A percentile compares a stretch with the other conserved stretches of the same genome.
These are phyloP conservation scores for Verticillium nonalfalfae DNA, from an alignment of 2,329 filamentous ascomycete species.

Conservation along the genomic window DNA sequence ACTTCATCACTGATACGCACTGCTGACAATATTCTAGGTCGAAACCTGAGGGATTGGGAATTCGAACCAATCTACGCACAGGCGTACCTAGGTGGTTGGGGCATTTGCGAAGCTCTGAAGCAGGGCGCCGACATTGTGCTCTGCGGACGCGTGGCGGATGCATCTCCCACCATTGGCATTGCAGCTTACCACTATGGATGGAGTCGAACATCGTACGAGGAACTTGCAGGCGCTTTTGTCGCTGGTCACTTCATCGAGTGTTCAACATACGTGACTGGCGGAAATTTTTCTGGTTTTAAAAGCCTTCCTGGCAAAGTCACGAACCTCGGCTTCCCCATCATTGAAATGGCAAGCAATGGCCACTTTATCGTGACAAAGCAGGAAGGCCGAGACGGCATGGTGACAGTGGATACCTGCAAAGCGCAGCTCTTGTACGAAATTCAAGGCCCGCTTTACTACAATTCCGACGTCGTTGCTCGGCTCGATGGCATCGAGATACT, in stretches of 20 bases:
- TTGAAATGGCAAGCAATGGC: slow-evolving; percentile 37
- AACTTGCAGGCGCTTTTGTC: slow-evolving; percentile 37
- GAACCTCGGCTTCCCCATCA: slow-evolving; percentile 41
- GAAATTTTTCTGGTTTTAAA: slow-evolving; percentile 43
- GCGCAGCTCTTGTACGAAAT: slow-evolving; percentile 38
- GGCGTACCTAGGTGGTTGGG: slow-evolving; percentile 44
- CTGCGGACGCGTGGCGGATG: slow-evolving; percentile 35
- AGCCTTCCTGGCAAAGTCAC: not conserved
- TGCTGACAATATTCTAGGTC: not conserved
- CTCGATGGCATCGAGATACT: slow-evolving; percentile 35
- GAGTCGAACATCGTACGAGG: slow-evolving; percentile 34
- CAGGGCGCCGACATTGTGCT: slow-evolving; percentile 33
- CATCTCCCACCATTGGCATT: slow-evolving; percentile 41
- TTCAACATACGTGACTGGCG: slow-evolving; percentile 42
- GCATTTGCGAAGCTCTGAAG: slow-evolving; percentile 29
- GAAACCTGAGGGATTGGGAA: slow-evolving; percentile 8
- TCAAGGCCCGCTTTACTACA: slow-evolving; percentile 35
- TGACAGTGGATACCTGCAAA: slow-evolving; percentile 23
- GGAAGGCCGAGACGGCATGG: slow-evolving; percentile 26
- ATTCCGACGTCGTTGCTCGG: slow-evolving; percentile 35
- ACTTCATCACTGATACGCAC: not conserved
- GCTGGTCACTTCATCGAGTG: slow-evolving; percentile 46
- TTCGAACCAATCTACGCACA: slow-evolving; percentile 24
- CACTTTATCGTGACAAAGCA: slow-evolving; percentile 42
- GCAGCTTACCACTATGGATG: slow-evolving; percentile 47